phyloP scores from a whole-genome alignment of 306 rosid genomes.

The Fagus crenata region DNA sequence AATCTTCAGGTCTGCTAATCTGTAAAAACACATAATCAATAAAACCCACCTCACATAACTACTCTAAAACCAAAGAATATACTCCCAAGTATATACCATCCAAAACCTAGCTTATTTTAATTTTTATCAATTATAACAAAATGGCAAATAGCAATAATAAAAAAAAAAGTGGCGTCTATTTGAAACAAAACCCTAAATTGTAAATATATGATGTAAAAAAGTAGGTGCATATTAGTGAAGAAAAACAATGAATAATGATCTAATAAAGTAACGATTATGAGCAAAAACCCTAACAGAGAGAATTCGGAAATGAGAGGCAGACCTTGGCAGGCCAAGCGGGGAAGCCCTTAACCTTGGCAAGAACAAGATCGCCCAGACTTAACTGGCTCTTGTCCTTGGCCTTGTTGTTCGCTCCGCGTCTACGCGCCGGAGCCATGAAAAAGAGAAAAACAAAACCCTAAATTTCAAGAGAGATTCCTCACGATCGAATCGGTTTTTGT shows the following conservation, averaged over 20 bases:
- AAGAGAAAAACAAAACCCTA: not conserved
- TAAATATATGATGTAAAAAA: too few relatives aligned
- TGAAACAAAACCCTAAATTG: too few relatives aligned
- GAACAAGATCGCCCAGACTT: slow-evolving; percentile 94
- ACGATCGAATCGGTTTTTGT: slow-evolving; percentile 7
- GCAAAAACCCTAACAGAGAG: slow-evolving; percentile 6
- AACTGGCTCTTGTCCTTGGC: slow-evolving; percentile 62
- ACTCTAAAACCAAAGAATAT: too few relatives aligned
- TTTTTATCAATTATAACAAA: not conserved
- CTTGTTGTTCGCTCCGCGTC: slow-evolving; percentile 90
- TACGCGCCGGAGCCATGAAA: slow-evolving; percentile 85
- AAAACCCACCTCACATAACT: slow-evolving; percentile 1
- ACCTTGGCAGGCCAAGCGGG: slow-evolving; percentile 99
- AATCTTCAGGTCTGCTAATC: slow-evolving; percentile 96
- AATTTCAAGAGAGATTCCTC: slow-evolving; percentile 32
- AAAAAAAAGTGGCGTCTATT: too few relatives aligned
- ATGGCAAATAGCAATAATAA: not conserved
- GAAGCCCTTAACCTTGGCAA: slow-evolving; percentile 98
- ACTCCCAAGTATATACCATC: not conserved
- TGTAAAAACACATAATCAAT: slow-evolving; percentile 47
- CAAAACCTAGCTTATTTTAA: not conserved
- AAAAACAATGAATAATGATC: not conserved
- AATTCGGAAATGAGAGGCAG: not conserved
- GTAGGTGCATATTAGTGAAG: too few relatives aligned
- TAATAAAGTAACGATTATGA: too few relatives aligned